phyloP scores from a whole-genome alignment of 2,329 filamentous ascomycete species.

The Aspergillus sp. region DNA sequence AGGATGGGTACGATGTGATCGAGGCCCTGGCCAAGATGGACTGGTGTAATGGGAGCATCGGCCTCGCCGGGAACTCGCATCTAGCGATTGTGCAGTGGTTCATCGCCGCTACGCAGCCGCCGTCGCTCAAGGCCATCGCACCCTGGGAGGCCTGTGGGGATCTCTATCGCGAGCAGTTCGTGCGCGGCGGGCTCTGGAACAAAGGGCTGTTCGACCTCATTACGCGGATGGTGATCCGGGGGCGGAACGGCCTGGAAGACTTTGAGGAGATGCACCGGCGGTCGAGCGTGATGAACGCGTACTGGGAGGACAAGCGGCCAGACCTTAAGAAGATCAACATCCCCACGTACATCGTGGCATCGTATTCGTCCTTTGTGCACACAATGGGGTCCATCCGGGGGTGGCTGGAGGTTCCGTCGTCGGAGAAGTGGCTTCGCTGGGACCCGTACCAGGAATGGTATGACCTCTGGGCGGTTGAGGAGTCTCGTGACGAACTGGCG shows the following conservation, averaged over 20 bases:
- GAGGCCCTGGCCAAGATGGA: constrained; percentile 40
- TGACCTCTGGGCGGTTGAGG: constrained; percentile 38
- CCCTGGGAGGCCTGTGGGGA: constrained; percentile 49
- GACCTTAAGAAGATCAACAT: constrained; percentile 35
- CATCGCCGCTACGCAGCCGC: constrained; percentile 42
- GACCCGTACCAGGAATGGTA: constrained; percentile 46
- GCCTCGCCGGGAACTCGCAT: constrained; percentile 45
- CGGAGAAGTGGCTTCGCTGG: constrained; percentile 47
- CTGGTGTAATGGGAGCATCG: constrained; percentile 47
- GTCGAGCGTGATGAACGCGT: constrained; percentile 31
- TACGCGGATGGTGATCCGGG: constrained; percentile 36
- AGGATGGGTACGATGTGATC: constrained; percentile 47
- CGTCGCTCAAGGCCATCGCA: constrained; percentile 43
- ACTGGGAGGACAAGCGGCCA: constrained; percentile 39
- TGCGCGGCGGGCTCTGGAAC: constrained; percentile 39
- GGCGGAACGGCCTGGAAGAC: constrained; percentile 32
- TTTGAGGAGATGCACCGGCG: constrained; percentile 42
- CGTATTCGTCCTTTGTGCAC: constrained; percentile 33
- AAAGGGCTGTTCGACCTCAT: constrained; percentile 46
- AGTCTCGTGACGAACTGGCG: constrained; percentile 37
- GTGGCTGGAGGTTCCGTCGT: constrained; percentile 35
- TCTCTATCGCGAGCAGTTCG: constrained; percentile 48
- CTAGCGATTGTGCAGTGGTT: constrained; percentile 45
- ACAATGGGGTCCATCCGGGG: constrained; percentile 37
- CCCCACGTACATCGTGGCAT: constrained; percentile 35